Percentiles rank a stretch among this genome's conserved stretches.
Conservation (phyloP, 345 rosid species). For the Dovyalis caffra region DNA sequence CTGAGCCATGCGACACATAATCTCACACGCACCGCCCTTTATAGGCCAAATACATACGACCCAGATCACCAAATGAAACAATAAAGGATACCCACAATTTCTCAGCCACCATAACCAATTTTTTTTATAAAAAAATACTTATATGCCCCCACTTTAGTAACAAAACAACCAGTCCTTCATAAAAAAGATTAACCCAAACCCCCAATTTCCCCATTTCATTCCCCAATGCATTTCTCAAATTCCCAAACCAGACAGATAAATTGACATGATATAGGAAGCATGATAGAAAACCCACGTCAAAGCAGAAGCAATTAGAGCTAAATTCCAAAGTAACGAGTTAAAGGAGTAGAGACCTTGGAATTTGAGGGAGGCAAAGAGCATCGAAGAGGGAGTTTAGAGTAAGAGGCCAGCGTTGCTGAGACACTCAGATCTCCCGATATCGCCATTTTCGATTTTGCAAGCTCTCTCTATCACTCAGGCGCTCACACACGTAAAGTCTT, state of each 20-base stretch:
- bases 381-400: constrained; percentile 43
- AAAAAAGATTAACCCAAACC: neutral
- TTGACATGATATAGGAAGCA: neutral
- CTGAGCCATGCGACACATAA: neutral
- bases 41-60: neutral
- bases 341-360: constrained; percentile 46
- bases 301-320: neutral
- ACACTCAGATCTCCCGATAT: constrained; percentile 65
- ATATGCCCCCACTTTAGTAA: neutral
- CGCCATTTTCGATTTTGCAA: constrained; percentile 41
- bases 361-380: constrained; percentile 44
- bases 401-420: constrained; percentile 59
- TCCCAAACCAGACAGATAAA: constrained; percentile 11
- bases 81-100: neutral
- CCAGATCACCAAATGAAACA: neutral
- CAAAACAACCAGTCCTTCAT: neutral
- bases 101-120: neutral
- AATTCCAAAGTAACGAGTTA: neutral
- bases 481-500: neutral
- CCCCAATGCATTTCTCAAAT: neutral
- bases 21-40: neutral
- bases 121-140: neutral
- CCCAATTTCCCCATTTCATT: constrained; percentile 6
- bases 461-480: neutral
- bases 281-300: neutral